Evolutionary conservation across 257 asterid genomes (phyloP).

Genomic region (Coffea eugenioides): DNA sequence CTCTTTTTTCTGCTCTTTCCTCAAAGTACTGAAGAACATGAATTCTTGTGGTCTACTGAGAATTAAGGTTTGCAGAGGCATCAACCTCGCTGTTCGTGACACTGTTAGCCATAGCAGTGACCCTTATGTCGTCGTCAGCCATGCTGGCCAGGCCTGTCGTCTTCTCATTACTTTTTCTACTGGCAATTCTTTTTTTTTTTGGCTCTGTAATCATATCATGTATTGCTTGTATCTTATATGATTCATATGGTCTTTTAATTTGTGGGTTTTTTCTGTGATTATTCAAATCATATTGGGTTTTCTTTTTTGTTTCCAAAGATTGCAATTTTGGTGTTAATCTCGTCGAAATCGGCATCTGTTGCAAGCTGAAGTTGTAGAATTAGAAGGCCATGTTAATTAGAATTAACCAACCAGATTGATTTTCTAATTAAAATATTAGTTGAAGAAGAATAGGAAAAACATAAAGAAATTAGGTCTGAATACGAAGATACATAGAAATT

Average conservation of each 20-base stretch:
- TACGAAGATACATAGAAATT: background rate
- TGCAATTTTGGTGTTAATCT: background rate
- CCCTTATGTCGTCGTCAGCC: conserved; percentile 65
- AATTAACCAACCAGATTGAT: too few relatives aligned
- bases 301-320: background rate
- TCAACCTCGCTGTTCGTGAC: conserved; percentile 79
- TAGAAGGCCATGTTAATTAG: background rate
- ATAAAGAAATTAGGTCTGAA: background rate
- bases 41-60: conserved; percentile 45
- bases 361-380: background rate
- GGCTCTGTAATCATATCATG: too few relatives aligned
- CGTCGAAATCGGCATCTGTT: background rate
- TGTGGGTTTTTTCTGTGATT: background rate
- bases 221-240: background rate
- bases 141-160: conserved; percentile 51
- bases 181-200: background rate
- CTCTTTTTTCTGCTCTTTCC: too few relatives aligned
- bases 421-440: background rate
- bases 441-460: background rate
- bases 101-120: conserved; percentile 53
- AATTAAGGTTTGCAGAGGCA: conserved; percentile 59
- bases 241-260: background rate
- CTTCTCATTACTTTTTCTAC: background rate
- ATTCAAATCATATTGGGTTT: background rate
- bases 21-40: too few relatives aligned